Evolutionary conservation across 768 basidiomycete genomes (phyloP).

Genomic region (Leccinum subgranulosum): DNA sequence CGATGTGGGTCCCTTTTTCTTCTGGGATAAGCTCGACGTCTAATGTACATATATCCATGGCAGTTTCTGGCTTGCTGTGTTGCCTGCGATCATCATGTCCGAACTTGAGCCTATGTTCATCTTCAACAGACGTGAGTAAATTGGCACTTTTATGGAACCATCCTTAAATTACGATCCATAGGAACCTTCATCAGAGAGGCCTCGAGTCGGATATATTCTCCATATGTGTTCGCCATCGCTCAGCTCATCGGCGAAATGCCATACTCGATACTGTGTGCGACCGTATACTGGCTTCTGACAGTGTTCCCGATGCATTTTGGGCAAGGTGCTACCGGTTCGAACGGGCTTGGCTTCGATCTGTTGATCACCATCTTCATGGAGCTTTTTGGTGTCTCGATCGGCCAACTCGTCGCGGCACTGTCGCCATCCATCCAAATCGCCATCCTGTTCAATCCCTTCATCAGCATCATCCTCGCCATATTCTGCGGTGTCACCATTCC

Average conservation of each 20-base stretch:
- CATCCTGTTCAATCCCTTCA: conserved; percentile 77
- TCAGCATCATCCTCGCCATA: conserved; percentile 57
- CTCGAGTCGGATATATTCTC: conserved; percentile 82
- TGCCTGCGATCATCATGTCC: conserved; percentile 74
- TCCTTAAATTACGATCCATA: conserved; percentile 7
- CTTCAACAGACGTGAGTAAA: conserved; percentile 50
- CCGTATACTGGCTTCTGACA: conserved; percentile 76
- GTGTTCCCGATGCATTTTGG: conserved; percentile 70
- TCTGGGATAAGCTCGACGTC: not conserved
- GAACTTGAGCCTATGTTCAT: conserved; percentile 78
- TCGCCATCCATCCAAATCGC: conserved; percentile 78
- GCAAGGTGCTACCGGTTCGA: conserved; percentile 54
- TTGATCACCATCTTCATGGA: conserved; percentile 70
- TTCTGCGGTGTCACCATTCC: conserved; percentile 86
- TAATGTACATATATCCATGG: not conserved
- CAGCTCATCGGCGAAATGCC: conserved; percentile 83
- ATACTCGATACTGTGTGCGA: conserved; percentile 64
- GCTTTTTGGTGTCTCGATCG: conserved; percentile 68
- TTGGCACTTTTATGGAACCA: conserved; percentile 17
- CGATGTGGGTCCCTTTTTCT: conserved; percentile 47
- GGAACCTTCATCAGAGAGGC: conserved; percentile 54
- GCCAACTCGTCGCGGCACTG: conserved; percentile 70
- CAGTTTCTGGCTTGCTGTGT: conserved; percentile 64
- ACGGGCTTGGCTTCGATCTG: conserved; percentile 71
- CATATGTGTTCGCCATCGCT: conserved; percentile 79